phyloP scores from a whole-genome alignment of 2,329 filamentous ascomycete genomes.

The Aureobasidium sp. region DNA sequence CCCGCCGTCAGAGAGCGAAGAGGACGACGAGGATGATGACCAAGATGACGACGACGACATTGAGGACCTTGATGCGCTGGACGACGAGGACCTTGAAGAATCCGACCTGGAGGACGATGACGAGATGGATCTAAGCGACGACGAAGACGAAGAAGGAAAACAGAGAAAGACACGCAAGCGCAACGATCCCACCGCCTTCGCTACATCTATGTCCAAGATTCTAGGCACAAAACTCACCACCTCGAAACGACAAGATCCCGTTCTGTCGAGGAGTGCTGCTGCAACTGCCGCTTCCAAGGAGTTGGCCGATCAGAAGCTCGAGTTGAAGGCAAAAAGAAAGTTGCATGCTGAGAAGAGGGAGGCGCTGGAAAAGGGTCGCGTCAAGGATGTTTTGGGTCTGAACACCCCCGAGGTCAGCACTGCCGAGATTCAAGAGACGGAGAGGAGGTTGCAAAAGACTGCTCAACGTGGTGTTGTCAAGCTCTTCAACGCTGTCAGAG shows the following conservation, averaged over 20 bases:
- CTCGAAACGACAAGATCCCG: conserved; percentile 76
- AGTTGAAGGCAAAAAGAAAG: conserved; percentile 71
- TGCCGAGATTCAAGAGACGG: conserved; percentile 56
- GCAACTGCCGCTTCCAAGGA: conserved; percentile 67
- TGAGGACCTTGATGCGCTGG: conserved; percentile 32
- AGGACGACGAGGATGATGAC: conserved; percentile 25
- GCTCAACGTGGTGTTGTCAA: conserved; percentile 92
- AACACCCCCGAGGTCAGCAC: conserved; percentile 43
- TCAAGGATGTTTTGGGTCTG: conserved; percentile 74
- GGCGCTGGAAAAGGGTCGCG: conserved; percentile 76
- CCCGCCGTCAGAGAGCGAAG: conserved; percentile 18
- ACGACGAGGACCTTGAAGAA: conserved; percentile 29
- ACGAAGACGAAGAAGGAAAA: conserved; percentile 23
- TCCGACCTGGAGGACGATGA: conserved; percentile 26
- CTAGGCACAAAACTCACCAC: conserved; percentile 80
- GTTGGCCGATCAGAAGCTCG: conserved; percentile 68
- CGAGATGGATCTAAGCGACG: conserved; percentile 33
- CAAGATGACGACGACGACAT: conserved; percentile 30
- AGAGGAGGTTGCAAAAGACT: conserved; percentile 75
- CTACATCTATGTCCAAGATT: conserved; percentile 89
- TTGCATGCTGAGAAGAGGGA: conserved; percentile 72
- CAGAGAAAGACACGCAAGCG: conserved; percentile 62
- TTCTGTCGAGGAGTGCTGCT: conserved; percentile 74
- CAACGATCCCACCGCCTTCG: conserved; percentile 86
- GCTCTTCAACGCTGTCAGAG: conserved; percentile 90